A percentile compares a stretch with the other conserved stretches of the same genome.
Conservation (phyloP, 495 filamentous ascomycete genomes). For the Talaromyces proteolyticus region DNA sequence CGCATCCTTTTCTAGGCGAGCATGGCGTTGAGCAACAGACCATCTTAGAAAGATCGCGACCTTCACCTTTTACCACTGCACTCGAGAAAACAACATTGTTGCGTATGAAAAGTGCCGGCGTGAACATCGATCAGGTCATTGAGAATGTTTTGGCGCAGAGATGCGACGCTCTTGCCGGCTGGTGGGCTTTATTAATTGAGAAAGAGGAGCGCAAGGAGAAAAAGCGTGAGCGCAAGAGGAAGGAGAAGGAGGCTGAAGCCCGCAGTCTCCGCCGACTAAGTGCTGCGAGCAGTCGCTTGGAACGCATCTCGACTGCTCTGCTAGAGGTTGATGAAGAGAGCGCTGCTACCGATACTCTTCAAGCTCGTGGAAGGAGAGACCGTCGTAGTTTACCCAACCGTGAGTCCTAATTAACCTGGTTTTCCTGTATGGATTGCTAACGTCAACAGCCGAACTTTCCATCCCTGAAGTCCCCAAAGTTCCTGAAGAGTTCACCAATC, state of each 20-base stretch:
- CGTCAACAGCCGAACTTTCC: constrained; percentile 29
- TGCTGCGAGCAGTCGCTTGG: constrained; percentile 77
- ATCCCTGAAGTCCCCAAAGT: constrained; percentile 67
- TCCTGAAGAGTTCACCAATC: constrained; percentile 47
- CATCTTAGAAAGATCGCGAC: constrained; percentile 79
- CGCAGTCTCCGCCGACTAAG: constrained; percentile 77
- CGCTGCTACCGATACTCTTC: constrained; percentile 26
- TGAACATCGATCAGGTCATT: constrained; percentile 90
- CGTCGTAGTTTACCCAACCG: constrained; percentile 47
- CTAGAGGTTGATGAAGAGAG: constrained; percentile 72
- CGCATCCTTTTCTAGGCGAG: constrained; percentile 84
- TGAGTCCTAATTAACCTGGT: constrained; percentile 11
- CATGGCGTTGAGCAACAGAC: constrained; percentile 84
- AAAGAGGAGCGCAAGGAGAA: constrained; percentile 90
- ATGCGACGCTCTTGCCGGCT: constrained; percentile 86
- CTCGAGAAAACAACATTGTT: constrained; percentile 88
- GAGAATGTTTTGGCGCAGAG: constrained; percentile 86
- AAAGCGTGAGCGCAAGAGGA: constrained; percentile 77
- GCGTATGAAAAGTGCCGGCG: constrained; percentile 90
- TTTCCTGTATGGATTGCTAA: background rate
- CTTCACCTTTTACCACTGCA: constrained; percentile 78
- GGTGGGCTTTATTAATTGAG: constrained; percentile 94
- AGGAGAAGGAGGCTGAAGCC: constrained; percentile 74
- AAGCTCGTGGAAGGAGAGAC: constrained; percentile 45
- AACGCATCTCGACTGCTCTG: constrained; percentile 67